Base-by-base conservation (phyloP, 345 rosid species). In the Syzygium aromaticum region DNA sequence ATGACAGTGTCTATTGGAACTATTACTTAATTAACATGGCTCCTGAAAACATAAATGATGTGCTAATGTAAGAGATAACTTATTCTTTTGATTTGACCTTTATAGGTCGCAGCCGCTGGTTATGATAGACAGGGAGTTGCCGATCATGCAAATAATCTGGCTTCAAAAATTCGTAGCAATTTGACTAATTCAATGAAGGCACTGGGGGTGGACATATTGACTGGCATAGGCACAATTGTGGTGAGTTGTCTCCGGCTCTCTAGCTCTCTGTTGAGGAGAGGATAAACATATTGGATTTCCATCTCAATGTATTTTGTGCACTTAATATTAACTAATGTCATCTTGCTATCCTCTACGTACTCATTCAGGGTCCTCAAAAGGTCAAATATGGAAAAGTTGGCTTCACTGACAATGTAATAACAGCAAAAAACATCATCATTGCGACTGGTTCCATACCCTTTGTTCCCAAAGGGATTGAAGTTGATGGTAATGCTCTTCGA, bases 361-460 rank as follows among this genome's bases (percentile, higher is more conserved):
- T 84, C 86, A 54, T 90, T 86, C 89, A 98, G 99, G 99, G 98
- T 2, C 98, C 96, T 38, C 99, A 98, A 88, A 96, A 93, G 93
- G 98, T 98, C 90, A 94, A 94, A 90, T 96, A 92, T 92, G 98
- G 97, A 86, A 95, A 94, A 87, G 93, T 86, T 85, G 94, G 94
- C 51, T 88, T 87, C 64, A 86, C 94, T 54, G 95, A 94, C 89
- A 95, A 90, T 57, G 84, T 93, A 30, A 91, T 95, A 86, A 95
- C 98, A 46, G 98, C 96, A 5, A 95, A 93, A 91, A 85, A 96
- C 88, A 95, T 98, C 86, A 95, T 98, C 89, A 93, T 96, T 85
- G 99, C 99, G 77, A 98, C 99, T 88, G 99, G 99, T 87, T 96
- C 99, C 61, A 97, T 98, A 38, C 99, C 99, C 15, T 96, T 98